Evolutionary conservation across 352 stramenopile species (phyloP).

Genomic region (Globisporangium takayamanum): DNA sequence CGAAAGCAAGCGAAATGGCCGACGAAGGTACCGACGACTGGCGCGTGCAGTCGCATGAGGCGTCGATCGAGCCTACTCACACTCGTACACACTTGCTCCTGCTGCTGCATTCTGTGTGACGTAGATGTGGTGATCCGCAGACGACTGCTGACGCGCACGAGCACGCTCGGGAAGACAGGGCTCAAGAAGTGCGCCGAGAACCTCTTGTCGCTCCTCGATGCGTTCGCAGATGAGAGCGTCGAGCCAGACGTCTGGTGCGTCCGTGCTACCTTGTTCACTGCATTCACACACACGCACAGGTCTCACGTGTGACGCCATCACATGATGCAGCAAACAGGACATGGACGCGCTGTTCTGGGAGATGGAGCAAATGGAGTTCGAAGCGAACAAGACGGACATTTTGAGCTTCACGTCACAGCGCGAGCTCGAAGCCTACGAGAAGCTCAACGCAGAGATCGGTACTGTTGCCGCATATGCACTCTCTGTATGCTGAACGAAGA

Average conservation of each 20-base stretch:
- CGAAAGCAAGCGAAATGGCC: constrained; percentile 23
- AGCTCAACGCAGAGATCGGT: constrained; percentile 75
- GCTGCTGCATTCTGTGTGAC: background rate
- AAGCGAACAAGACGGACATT: constrained; percentile 77
- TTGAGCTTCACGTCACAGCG: constrained; percentile 76
- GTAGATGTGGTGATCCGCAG: constrained; percentile 63
- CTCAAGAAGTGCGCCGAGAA: constrained; percentile 77
- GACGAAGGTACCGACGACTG: constrained; percentile 41
- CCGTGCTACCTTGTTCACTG: background rate
- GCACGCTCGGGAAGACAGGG: constrained; percentile 66
- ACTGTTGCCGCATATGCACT: background rate
- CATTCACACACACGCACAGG: too few relatives aligned
- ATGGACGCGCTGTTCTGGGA: constrained; percentile 81
- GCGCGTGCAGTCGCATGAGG: background rate
- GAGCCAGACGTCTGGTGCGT: constrained; percentile 43
- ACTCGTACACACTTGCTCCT: background rate
- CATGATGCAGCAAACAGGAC: constrained; percentile 42
- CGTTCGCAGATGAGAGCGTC: constrained; percentile 53
- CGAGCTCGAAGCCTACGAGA: constrained; percentile 78
- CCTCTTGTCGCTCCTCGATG: constrained; percentile 58
- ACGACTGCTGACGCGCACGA: constrained; percentile 74
- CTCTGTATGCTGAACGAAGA: too few relatives aligned
- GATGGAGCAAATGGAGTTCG: constrained; percentile 78
- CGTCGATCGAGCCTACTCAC: background rate
- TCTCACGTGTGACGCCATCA: too few relatives aligned